Percentiles rank a stretch among this genome's conserved stretches.
Evolutionary conservation across 192 early-diverging fungal species (phyloP).

Genomic region (Umbelopsis isabellina): DNA sequence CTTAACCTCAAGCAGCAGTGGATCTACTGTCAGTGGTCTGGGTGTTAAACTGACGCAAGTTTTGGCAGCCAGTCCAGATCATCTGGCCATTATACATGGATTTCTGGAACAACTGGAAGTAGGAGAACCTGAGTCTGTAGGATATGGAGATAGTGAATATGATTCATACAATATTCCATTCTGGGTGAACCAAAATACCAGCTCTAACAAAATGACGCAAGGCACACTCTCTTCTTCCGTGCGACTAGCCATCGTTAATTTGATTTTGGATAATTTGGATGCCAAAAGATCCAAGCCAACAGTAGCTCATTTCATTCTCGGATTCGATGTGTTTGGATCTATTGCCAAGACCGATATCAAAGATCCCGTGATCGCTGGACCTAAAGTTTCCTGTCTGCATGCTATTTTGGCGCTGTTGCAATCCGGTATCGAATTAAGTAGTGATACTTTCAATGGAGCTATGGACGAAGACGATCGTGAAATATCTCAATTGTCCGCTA

Average conservation of each 20-base stretch:
- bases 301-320: constrained; percentile 89
- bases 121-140: constrained; percentile 52
- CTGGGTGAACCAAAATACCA: constrained; percentile 37
- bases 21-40: constrained; percentile 48
- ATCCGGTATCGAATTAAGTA: constrained; percentile 36
- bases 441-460: background rate
- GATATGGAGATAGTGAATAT: constrained; percentile 34
- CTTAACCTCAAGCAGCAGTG: constrained; percentile 34
- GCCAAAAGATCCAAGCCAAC: constrained; percentile 63
- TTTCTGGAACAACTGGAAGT: constrained; percentile 77
- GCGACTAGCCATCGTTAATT: constrained; percentile 81
- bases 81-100: constrained; percentile 73
- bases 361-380: constrained; percentile 42
- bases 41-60: constrained; percentile 78
- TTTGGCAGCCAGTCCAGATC: constrained; percentile 62
- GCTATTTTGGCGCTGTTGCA: constrained; percentile 64
- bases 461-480: constrained; percentile 17
- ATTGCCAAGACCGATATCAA: constrained; percentile 27
- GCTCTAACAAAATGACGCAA: constrained; percentile 23
- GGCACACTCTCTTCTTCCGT: constrained; percentile 44
- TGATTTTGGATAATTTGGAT: constrained; percentile 78
- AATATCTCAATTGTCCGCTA: constrained; percentile 54
- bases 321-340: constrained; percentile 64
- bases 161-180: constrained; percentile 47
- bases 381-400: constrained; percentile 60